Conservation (phyloP, 768 basidiomycete genomes). For the Boletus speciosus region DNA sequence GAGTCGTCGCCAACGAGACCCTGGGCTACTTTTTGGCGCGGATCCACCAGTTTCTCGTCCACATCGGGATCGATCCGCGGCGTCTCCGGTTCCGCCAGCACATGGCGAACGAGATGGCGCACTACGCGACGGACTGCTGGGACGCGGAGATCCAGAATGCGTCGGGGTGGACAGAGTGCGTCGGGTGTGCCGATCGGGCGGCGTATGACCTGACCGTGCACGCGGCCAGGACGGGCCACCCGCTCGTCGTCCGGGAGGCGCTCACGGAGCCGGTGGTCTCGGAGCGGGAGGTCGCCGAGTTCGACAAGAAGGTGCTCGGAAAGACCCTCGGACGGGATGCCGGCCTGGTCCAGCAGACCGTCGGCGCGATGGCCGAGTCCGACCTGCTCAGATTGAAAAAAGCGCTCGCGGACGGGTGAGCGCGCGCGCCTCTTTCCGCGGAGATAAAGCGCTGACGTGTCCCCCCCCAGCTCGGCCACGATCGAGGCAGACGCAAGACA, state of each 20-base stretch:
- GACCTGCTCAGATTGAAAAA: conserved; percentile 62
- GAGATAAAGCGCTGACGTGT: conserved; percentile 1
- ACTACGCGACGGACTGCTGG: conserved; percentile 99
- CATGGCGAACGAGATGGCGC: conserved; percentile 99
- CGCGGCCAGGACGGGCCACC: conserved; percentile 74
- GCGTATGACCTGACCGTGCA: conserved; percentile 96
- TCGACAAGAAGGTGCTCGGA: conserved; percentile 86
- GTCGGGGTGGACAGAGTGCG: conserved; percentile 91
- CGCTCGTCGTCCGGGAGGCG: conserved; percentile 82
- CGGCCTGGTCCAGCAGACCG: conserved; percentile 55
- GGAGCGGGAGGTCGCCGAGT: conserved; percentile 74
- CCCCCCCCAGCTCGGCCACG: conserved; percentile 44
- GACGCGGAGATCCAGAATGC: conserved; percentile 97
- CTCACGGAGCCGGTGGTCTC: conserved; percentile 81
- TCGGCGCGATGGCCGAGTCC: conserved; percentile 65
- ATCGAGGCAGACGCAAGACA: conserved; percentile 62
- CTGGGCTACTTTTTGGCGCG: conserved; percentile 96
- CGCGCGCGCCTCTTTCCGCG: not conserved
- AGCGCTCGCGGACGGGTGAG: conserved; percentile 73
- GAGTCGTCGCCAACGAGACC: conserved; percentile 93
- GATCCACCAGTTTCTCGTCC: conserved; percentile 83
- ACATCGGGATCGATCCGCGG: conserved; percentile 83
- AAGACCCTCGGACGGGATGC: conserved; percentile 87
- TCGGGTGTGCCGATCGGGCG: conserved; percentile 97
- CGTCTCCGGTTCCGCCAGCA: conserved; percentile 95